phyloP scores from a whole-genome alignment of 2,329 filamentous ascomycete species.

The Amauroascus niger region DNA sequence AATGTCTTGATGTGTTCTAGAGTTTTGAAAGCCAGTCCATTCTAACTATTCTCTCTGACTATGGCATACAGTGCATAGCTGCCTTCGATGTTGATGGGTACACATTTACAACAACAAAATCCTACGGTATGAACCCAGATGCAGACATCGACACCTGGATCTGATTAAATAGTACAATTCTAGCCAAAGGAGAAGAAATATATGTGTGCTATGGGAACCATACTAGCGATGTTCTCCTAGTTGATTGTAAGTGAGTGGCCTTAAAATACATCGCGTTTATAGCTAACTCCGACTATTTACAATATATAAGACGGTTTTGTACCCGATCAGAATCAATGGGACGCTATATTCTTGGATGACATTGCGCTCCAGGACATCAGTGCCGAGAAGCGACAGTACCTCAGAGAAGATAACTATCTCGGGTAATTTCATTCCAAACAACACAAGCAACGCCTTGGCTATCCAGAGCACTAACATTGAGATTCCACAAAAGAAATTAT shows the following conservation, averaged over 20 bases:
- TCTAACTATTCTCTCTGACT: background rate
- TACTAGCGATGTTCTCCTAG: constrained; percentile 36
- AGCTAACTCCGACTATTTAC: background rate
- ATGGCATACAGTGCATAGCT: constrained; percentile 26
- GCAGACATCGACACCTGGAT: background rate
- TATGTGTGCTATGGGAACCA: constrained; percentile 39
- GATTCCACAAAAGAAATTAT: constrained; percentile 27
- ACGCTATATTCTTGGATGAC: constrained; percentile 35
- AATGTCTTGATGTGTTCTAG: background rate
- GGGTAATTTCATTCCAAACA: constrained; percentile 25
- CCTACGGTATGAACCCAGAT: constrained; percentile 23
- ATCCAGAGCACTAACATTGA: background rate
- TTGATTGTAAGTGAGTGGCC: constrained; percentile 31
- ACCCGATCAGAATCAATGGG: constrained; percentile 33
- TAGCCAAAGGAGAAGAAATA: constrained; percentile 35
- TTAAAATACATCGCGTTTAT: background rate
- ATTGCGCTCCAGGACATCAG: constrained; percentile 31
- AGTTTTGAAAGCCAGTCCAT: background rate
- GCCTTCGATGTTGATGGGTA: constrained; percentile 30
- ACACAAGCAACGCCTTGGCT: background rate
- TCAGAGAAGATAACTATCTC: constrained; percentile 32
- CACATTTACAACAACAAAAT: constrained; percentile 28
- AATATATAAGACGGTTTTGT: constrained; percentile 37
- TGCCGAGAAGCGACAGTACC: constrained; percentile 25
- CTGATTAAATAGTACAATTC: background rate